phyloP scores from a whole-genome alignment of 2,329 filamentous ascomycete genomes.

The Alternaria hordeiaustralica region DNA sequence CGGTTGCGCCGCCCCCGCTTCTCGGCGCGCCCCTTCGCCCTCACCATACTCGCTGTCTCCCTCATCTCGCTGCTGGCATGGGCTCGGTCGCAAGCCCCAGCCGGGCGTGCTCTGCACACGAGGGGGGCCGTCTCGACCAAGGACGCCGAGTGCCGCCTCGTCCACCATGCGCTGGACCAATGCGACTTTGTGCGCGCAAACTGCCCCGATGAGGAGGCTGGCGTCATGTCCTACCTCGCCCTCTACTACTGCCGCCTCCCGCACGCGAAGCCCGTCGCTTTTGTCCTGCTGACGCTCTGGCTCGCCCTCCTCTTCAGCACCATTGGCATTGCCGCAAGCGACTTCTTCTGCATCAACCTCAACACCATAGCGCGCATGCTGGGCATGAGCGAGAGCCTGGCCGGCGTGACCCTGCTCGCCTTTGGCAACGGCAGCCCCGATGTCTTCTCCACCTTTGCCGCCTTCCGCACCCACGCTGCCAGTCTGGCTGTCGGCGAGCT shows the following conservation, averaged over 20 bases:
- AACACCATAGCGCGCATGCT: constrained; percentile 89
- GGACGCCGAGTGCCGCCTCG: constrained; percentile 70
- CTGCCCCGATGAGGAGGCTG: constrained; percentile 88
- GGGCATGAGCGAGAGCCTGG: constrained; percentile 93
- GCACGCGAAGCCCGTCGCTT: constrained; percentile 75
- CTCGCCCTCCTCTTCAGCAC: constrained; percentile 90
- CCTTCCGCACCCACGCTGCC: constrained; percentile 96
- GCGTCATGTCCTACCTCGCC: constrained; percentile 84
- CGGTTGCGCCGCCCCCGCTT: constrained; percentile 40
- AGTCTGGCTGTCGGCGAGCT: constrained; percentile 95
- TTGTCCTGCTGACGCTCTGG: constrained; percentile 80
- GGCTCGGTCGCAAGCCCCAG: constrained; percentile 21
- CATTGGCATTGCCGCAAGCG: constrained; percentile 95
- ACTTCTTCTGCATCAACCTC: constrained; percentile 97
- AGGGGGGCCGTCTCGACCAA: constrained; percentile 26
- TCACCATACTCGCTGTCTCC: constrained; percentile 41
- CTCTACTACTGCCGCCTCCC: constrained; percentile 87
- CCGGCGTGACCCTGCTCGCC: constrained; percentile 93
- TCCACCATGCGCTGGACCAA: constrained; percentile 77
- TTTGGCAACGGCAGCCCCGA: constrained; percentile 98
- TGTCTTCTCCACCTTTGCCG: constrained; percentile 97
- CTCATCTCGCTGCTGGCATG: constrained; percentile 39
- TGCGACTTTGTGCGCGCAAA: constrained; percentile 85
- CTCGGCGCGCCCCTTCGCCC: constrained; percentile 47
- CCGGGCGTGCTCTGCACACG: constrained; percentile 13